A percentile compares a stretch with the other conserved stretches of the same genome.
phyloP scores from a whole-genome alignment of 768 basidiomycete species.

The Suillus occidentalis region DNA sequence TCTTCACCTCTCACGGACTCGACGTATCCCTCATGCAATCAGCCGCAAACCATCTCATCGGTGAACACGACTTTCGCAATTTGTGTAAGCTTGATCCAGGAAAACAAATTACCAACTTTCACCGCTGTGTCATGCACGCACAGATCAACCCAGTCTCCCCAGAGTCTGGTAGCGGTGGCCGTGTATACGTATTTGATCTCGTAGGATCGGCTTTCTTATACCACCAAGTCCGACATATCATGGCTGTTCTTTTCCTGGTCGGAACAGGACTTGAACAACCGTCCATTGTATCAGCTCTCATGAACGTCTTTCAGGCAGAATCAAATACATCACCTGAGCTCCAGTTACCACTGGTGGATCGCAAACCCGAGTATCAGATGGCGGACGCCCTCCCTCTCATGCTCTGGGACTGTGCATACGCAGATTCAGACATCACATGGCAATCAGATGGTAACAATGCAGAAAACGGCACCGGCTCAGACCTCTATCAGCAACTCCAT shows the following conservation, averaged over 20 bases:
- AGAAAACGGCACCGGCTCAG: not conserved
- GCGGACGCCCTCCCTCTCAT: conserved; percentile 74
- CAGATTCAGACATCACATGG: not conserved
- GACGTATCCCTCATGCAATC: conserved; percentile 74
- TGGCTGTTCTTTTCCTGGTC: conserved; percentile 87
- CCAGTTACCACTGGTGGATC: conserved; percentile 50
- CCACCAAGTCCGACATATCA: conserved; percentile 95
- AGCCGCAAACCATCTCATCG: conserved; percentile 70
- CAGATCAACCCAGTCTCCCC: conserved; percentile 50
- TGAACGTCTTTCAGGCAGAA: conserved; percentile 57
- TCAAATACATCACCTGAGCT: conserved; percentile 10
- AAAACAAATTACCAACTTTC: conserved; percentile 87
- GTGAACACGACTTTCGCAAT: conserved; percentile 95
- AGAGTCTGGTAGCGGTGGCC: conserved; percentile 20
- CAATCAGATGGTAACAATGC: not conserved
- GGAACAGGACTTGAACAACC: conserved; percentile 79
- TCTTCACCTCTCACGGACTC: conserved; percentile 65
- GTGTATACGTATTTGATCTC: conserved; percentile 73
- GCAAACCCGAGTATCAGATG: conserved; percentile 93
- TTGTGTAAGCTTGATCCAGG: conserved; percentile 90
- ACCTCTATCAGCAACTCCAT: not conserved
- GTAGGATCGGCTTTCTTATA: conserved; percentile 88
- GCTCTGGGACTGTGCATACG: not conserved
- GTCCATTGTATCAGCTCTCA: conserved; percentile 63
- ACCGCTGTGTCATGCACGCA: conserved; percentile 64